phyloP scores from a whole-genome alignment of 768 basidiomycete species.

The Fibroporia radiculosa region DNA sequence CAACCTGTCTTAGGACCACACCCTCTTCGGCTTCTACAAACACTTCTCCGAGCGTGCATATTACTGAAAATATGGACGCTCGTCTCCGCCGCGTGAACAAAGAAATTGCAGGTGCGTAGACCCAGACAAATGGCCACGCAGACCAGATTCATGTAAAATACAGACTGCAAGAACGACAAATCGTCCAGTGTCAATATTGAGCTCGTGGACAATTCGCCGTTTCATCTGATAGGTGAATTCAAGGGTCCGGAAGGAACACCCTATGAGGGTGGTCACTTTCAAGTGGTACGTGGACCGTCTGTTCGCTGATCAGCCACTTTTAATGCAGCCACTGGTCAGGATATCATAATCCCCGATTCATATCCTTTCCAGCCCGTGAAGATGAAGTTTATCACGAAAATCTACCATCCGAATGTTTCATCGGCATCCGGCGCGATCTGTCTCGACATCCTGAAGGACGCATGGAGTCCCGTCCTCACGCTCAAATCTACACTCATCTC shows the following conservation, averaged over 20 bases:
- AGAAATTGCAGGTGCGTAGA: slow-evolving; percentile 79
- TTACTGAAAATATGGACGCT: slow-evolving; percentile 60
- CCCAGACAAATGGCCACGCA: too few relatives aligned
- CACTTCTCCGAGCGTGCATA: too few relatives aligned
- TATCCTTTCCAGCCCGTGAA: slow-evolving; percentile 93
- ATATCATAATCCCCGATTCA: slow-evolving; percentile 87
- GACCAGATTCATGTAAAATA: background rate
- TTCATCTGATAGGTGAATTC: slow-evolving; percentile 88
- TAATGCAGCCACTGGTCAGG: slow-evolving; percentile 34
- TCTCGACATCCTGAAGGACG: slow-evolving; percentile 81
- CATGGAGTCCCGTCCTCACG: slow-evolving; percentile 93
- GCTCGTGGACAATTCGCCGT: slow-evolving; percentile 82
- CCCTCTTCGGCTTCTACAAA: too few relatives aligned
- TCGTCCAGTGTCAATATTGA: slow-evolving; percentile 81
- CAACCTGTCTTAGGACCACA: too few relatives aligned
- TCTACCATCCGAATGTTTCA: slow-evolving; percentile 94
- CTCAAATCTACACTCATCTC: slow-evolving; percentile 96
- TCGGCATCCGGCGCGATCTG: slow-evolving; percentile 94
- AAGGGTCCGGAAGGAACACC: slow-evolving; percentile 90
- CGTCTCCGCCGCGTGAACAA: slow-evolving; percentile 87
- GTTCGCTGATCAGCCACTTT: background rate
- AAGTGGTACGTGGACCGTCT: slow-evolving; percentile 57
- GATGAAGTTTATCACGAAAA: slow-evolving; percentile 97
- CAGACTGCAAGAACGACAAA: slow-evolving; percentile 95
- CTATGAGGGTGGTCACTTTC: slow-evolving; percentile 85